Conservation (phyloP, 2,329 filamentous ascomycete genomes). For the Daldinia sp. region DNA sequence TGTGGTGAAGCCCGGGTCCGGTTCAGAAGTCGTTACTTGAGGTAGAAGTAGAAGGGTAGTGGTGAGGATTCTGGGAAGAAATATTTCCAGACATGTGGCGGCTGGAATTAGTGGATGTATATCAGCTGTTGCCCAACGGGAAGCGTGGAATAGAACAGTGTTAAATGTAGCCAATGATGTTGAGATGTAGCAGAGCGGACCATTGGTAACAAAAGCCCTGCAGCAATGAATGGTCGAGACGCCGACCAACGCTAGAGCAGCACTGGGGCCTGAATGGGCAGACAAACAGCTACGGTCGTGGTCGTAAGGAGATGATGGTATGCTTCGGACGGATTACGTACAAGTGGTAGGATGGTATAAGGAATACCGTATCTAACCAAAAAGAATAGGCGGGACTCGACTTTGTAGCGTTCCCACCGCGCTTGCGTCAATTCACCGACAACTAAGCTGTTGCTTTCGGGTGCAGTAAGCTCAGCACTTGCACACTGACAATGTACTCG, state of each 20-base stretch:
- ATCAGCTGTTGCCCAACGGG: slow-evolving; percentile 52
- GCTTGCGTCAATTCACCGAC: slow-evolving; percentile 43
- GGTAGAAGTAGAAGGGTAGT: slow-evolving; percentile 38
- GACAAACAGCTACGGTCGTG: slow-evolving; percentile 51
- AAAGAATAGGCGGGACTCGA: slow-evolving; percentile 32
- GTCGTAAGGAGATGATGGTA: slow-evolving; percentile 40
- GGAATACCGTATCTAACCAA: slow-evolving; percentile 28
- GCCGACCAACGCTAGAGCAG: slow-evolving; percentile 53
- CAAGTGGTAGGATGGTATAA: slow-evolving; percentile 30
- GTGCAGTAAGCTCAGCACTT: slow-evolving; percentile 44
- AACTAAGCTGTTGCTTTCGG: slow-evolving; percentile 39
- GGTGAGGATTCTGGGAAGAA: slow-evolving; percentile 45
- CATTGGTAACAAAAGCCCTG: slow-evolving; percentile 56
- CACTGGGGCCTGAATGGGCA: slow-evolving; percentile 51
- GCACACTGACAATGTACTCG: slow-evolving; percentile 36
- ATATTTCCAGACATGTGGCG: slow-evolving; percentile 45
- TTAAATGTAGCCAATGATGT: slow-evolving; percentile 51
- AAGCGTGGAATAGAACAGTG: slow-evolving; percentile 40
- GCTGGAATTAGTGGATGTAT: slow-evolving; percentile 49
- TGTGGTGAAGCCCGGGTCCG: slow-evolving; percentile 33
- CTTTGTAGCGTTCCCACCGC: slow-evolving; percentile 37
- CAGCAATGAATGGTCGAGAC: slow-evolving; percentile 55
- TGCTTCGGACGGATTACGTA: slow-evolving; percentile 42
- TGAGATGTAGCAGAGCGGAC: slow-evolving; percentile 54
- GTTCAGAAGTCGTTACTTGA: slow-evolving; percentile 41